phyloP scores from a whole-genome alignment of 2,329 filamentous ascomycete species.

The Ilyonectria destructans region DNA sequence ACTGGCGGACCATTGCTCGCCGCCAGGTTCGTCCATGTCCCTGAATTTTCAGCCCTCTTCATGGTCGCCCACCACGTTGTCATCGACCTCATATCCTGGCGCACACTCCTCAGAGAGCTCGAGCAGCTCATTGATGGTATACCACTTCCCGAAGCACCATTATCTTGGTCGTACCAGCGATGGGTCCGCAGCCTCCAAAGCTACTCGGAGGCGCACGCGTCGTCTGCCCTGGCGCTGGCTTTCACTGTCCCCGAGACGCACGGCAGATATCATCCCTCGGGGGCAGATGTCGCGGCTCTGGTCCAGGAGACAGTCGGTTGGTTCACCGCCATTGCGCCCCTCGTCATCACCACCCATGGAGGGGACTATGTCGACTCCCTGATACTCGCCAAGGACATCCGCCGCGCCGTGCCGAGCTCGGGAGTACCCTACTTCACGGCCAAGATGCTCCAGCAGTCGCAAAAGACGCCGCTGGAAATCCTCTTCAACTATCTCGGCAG shows the following conservation, averaged over 20 bases:
- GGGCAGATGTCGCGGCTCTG: neutral
- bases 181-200: conserved; percentile 3
- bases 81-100: conserved; percentile 36
- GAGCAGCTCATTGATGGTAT: conserved; percentile 24
- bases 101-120: conserved; percentile 20
- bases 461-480: conserved; percentile 2
- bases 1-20: conserved; percentile 23
- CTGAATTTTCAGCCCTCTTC: conserved; percentile 11
- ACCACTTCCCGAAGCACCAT: neutral
- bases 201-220: conserved; percentile 10
- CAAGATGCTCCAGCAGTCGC: neutral
- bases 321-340: conserved; percentile 16
- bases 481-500: conserved; percentile 23
- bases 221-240: conserved; percentile 9
- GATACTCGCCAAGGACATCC: neutral
- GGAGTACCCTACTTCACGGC: conserved; percentile 9
- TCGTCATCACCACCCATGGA: neutral
- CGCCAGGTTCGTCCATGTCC: conserved; percentile 8
- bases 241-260: conserved; percentile 5
- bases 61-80: conserved; percentile 33
- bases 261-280: conserved; percentile 2
- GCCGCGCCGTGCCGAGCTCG: neutral
- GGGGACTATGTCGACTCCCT: conserved; percentile 9
- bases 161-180: neutral
- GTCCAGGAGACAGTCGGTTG: conserved; percentile 19